Conservation (phyloP, 2,329 filamentous ascomycete species). For the Alternaria sp. region DNA sequence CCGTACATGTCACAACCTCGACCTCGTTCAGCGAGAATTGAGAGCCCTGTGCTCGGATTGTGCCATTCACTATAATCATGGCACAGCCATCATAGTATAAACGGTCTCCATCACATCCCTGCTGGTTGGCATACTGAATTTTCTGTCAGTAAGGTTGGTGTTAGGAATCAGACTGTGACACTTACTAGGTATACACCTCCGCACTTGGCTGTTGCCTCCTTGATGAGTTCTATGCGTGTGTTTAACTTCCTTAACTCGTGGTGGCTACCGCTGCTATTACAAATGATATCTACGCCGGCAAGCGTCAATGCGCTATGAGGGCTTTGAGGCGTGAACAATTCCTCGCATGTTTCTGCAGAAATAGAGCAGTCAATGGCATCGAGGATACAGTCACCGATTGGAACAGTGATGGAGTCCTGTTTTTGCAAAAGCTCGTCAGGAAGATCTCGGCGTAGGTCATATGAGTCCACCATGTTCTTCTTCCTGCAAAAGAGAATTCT, state of each 20-base stretch:
- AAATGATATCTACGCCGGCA: slow-evolving; percentile 64
- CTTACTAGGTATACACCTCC: slow-evolving; percentile 56
- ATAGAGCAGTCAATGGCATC: slow-evolving; percentile 68
- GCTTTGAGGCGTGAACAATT: slow-evolving; percentile 42
- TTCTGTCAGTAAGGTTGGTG: no score
- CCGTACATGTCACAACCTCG: slow-evolving; percentile 63
- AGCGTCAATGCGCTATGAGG: slow-evolving; percentile 63
- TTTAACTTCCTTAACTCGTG: slow-evolving; percentile 73
- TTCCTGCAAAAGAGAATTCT: slow-evolving; percentile 3
- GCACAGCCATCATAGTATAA: slow-evolving; percentile 60
- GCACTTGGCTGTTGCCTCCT: slow-evolving; percentile 68
- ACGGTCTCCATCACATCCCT: slow-evolving; percentile 57
- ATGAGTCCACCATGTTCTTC: slow-evolving; percentile 57
- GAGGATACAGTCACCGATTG: slow-evolving; percentile 74
- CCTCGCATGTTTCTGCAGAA: slow-evolving; percentile 71
- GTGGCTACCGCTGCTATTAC: slow-evolving; percentile 66
- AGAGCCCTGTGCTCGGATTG: slow-evolving; percentile 69
- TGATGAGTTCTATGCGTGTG: slow-evolving; percentile 69
- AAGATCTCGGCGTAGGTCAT: slow-evolving; percentile 64
- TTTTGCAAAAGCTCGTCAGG: slow-evolving; percentile 49
- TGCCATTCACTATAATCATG: slow-evolving; percentile 70
- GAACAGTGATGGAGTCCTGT: slow-evolving; percentile 64
- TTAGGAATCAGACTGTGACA: no score
- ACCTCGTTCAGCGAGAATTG: slow-evolving; percentile 69
- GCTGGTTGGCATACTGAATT: slow-evolving; percentile 63